Percentiles rank a stretch among this genome's conserved stretches.
phyloP scores from a whole-genome alignment of 2,329 filamentous ascomycete species.

The Pseudodiploospora longispora region DNA sequence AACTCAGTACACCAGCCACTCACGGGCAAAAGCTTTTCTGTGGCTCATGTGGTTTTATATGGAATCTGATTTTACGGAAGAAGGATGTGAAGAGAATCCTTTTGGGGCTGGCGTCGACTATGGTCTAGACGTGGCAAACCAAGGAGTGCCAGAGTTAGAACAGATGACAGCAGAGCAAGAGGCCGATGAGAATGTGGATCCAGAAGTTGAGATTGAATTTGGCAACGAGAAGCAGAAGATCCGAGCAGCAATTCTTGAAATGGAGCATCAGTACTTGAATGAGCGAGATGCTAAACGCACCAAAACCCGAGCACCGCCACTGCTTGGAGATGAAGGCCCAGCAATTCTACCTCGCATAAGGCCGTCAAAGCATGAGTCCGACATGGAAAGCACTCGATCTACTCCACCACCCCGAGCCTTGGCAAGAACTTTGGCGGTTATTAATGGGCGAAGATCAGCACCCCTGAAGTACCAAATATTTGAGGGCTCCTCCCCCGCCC shows the following conservation, averaged over 20 bases:
- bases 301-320: constrained; percentile 25
- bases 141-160: constrained; percentile 60
- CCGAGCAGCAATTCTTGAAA: constrained; percentile 65
- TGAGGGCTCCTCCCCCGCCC: constrained; percentile 53
- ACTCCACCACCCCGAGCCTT: constrained; percentile 32
- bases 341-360: constrained; percentile 55
- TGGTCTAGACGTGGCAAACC: constrained; percentile 54
- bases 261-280: constrained; percentile 62
- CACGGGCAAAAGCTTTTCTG: constrained; percentile 78
- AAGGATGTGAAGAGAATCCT: constrained; percentile 82
- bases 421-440: constrained; percentile 15
- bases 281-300: constrained; percentile 53
- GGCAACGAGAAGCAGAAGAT: constrained; percentile 67
- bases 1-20: constrained; percentile 70
- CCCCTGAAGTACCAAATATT: constrained; percentile 52
- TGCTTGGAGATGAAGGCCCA: constrained; percentile 43
- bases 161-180: constrained; percentile 59
- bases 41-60: constrained; percentile 99
- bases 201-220: constrained; percentile 59
- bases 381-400: constrained; percentile 36
- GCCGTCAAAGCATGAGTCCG: constrained; percentile 51
- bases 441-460: constrained; percentile 32
- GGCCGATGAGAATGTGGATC: constrained; percentile 65
- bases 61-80: constrained; percentile 86
- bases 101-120: constrained; percentile 70